These are phyloP conservation scores for Tylopilus subfusipes DNA, from an alignment of 768 basidiomycete species.

Conservation along the genomic window DNA sequence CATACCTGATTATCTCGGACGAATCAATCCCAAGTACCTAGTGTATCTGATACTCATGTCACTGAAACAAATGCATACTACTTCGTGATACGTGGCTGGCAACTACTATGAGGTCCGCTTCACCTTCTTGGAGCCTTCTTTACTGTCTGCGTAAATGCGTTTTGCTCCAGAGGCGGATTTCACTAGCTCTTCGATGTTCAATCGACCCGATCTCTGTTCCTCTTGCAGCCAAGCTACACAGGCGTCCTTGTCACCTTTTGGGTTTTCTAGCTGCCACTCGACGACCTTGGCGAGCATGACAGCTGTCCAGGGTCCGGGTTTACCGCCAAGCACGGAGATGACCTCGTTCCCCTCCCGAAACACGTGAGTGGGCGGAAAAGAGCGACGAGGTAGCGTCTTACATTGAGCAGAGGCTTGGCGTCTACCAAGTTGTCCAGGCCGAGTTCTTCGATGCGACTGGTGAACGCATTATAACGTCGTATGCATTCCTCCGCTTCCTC, in stretches of 20 bases:
- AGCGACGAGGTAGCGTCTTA: slow-evolving; percentile 37
- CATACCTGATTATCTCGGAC: slow-evolving; percentile 10
- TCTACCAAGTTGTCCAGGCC: slow-evolving; percentile 60
- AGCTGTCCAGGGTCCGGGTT: slow-evolving; percentile 70
- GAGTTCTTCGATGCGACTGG: slow-evolving; percentile 56
- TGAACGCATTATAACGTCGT: slow-evolving; percentile 63
- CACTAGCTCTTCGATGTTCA: slow-evolving; percentile 33
- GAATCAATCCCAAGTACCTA: slow-evolving; percentile 8
- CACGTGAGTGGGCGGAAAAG: not conserved
- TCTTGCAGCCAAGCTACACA: slow-evolving; percentile 67
- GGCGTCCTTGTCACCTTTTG: slow-evolving; percentile 58
- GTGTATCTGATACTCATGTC: slow-evolving; percentile 21
- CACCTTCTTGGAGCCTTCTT: slow-evolving; percentile 28
- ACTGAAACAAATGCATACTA: slow-evolving; percentile 2
- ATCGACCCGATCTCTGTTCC: slow-evolving; percentile 47
- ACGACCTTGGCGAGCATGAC: slow-evolving; percentile 61
- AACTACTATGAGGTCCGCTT: slow-evolving; percentile 22
- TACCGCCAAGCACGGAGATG: slow-evolving; percentile 47
- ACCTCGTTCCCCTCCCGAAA: slow-evolving; percentile 67
- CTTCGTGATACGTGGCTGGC: not conserved
- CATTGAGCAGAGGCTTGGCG: slow-evolving; percentile 72
- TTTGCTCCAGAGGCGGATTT: slow-evolving; percentile 22
- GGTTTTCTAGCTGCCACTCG: slow-evolving; percentile 84
- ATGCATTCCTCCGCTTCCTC: slow-evolving; percentile 47
- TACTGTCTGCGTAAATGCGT: slow-evolving; percentile 20